Evolutionary conservation across 2,329 filamentous ascomycete species (phyloP), one percentile per base, ranked within the genome.

Genomic region (Neofusicoccum sp.): DNA sequence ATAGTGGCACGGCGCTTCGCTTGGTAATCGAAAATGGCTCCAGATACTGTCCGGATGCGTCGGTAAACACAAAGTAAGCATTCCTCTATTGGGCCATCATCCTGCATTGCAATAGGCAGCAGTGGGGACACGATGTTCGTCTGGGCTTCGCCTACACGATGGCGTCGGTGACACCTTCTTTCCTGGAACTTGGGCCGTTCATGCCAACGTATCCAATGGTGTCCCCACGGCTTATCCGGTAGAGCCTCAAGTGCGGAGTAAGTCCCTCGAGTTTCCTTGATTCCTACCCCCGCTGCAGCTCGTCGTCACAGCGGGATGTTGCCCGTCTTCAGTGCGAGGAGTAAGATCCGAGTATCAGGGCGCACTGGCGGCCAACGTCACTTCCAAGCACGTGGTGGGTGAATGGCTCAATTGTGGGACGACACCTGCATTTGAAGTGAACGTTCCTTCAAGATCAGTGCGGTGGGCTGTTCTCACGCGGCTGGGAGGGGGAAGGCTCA

Each of bases 241-340:
- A 54, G 36, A 54, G 51, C 26, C 51, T 54, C 51, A 54, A 41
- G n/a, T 43, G 36, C 36, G 51, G 36, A 54, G 36, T 43, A 54
- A 20, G n/a, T 43, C 11, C 33, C 20, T 33, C 14, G 34, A 6
- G 4, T 54, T 54, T 43, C 36, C 51, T 30, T 54, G 51, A 8
- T 54, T 54, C 12, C 12, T 6, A 26, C 36, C 51, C 26, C 14
- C 26, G 12, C 36, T 14, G 36, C n/a, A 30, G 51, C 36, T n/a
- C 12, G 14, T 16, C 6, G 20, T 30, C 34, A 30, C 11, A 6
- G 6, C 34, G 2, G 34, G 16, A 28, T 16, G 40, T 3, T 54
- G 26, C 31, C 36, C 26, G 26, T 3, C 51, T 1, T 54, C 33
- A 26, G 38, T 2, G 48, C 14, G 31, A 5, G 24, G 36, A 33